These are phyloP conservation scores for Colletotrichum sp. DNA, from an alignment of 2,329 filamentous ascomycete species.

Conservation along the genomic window DNA sequence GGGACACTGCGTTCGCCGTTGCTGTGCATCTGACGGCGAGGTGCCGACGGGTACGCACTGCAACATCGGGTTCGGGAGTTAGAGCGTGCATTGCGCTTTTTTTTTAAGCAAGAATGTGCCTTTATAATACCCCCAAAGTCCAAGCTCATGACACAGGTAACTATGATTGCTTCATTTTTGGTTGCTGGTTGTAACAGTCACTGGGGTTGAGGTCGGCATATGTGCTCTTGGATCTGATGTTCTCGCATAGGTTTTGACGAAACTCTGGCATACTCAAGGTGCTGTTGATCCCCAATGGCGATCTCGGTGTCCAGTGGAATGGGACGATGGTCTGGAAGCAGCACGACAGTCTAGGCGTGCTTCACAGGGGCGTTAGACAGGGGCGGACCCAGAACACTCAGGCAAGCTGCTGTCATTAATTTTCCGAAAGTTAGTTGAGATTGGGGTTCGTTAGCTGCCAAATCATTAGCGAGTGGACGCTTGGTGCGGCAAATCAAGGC, in stretches of 20 bases:
- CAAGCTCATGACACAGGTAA: background rate
- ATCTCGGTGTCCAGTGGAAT: background rate
- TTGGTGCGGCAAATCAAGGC: background rate
- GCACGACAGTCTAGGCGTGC: background rate
- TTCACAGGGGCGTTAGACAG: background rate
- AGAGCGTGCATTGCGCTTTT: background rate
- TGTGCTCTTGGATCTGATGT: background rate
- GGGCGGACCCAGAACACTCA: background rate
- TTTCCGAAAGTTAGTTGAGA: background rate
- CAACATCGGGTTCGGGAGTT: background rate
- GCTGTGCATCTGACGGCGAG: background rate
- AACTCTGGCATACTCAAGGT: background rate
- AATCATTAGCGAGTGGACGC: background rate
- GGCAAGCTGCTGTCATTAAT: background rate
- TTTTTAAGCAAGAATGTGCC: background rate
- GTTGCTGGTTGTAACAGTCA: background rate
- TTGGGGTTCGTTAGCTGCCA: background rate
- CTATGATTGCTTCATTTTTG: background rate
- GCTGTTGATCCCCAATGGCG: background rate
- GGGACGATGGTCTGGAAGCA: background rate
- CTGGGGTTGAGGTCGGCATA: background rate
- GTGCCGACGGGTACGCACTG: background rate
- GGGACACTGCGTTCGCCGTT: background rate
- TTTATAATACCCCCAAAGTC: background rate
- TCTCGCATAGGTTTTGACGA: background rate